phyloP scores from a whole-genome alignment of 768 basidiomycete genomes.

The Podaxis sp. region DNA sequence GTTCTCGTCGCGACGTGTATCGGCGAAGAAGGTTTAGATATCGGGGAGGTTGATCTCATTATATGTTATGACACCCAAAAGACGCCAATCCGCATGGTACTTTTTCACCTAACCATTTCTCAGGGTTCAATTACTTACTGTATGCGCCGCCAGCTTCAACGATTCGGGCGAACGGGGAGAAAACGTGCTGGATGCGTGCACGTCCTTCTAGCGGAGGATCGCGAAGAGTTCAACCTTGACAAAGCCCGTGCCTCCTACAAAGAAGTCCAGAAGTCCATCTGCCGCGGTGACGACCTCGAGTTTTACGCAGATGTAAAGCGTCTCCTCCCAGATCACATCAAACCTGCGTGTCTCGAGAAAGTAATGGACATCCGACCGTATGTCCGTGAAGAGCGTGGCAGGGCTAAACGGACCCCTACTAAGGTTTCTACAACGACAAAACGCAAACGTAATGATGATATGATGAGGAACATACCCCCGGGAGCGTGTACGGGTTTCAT shows the following conservation, averaged over 20 bases:
- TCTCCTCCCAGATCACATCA: slow-evolving; percentile 74
- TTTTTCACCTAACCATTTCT: slow-evolving; percentile 21
- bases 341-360: slow-evolving; percentile 78
- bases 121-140: slow-evolving; percentile 8
- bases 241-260: slow-evolving; percentile 84
- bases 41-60: slow-evolving; percentile 95
- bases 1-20: slow-evolving; percentile 95
- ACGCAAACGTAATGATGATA: slow-evolving; percentile 69
- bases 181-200: slow-evolving; percentile 89
- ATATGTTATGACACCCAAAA: slow-evolving; percentile 97
- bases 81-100: slow-evolving; percentile 93
- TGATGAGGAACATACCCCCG: slow-evolving; percentile 67
- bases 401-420: slow-evolving; percentile 27
- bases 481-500: slow-evolving; percentile 77
- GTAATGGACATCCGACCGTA: slow-evolving; percentile 81
- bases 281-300: slow-evolving; percentile 83
- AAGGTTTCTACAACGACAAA: slow-evolving; percentile 39
- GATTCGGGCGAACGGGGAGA: slow-evolving; percentile 92
- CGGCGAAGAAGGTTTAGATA: slow-evolving; percentile 97
- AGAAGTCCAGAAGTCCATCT: slow-evolving; percentile 86
- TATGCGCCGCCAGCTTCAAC: slow-evolving; percentile 70
- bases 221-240: slow-evolving; percentile 90
- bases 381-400: slow-evolving; percentile 46
- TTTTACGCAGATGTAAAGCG: slow-evolving; percentile 92
- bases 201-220: slow-evolving; percentile 84